A percentile compares a stretch with the other conserved stretches of the same genome.
Evolutionary conservation across 345 rosid genomes (phyloP).

Genomic region (Mercurialis annua): DNA sequence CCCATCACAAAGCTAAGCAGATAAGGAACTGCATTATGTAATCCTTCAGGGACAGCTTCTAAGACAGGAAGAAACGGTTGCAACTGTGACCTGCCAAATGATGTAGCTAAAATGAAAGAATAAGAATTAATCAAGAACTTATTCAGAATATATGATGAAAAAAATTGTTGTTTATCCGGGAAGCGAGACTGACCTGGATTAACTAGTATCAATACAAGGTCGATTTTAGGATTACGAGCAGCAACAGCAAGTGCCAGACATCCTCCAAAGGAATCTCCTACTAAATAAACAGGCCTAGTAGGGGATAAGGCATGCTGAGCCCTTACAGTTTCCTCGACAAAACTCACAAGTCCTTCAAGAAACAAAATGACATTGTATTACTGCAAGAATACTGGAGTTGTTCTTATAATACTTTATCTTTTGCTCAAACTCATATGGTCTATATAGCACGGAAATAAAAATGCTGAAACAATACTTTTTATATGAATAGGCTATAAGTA

Average conservation of each 20-base stretch:
- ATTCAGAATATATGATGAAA: conserved; percentile 9
- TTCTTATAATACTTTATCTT: too few relatives aligned
- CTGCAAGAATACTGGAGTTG: too few relatives aligned
- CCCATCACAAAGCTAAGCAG: conserved; percentile 70
- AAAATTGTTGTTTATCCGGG: background rate
- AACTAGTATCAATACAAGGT: conserved; percentile 59
- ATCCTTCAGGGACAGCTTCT: conserved; percentile 64
- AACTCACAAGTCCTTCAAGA: conserved; percentile 50
- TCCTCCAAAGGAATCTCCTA: conserved; percentile 92
- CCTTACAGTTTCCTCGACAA: conserved; percentile 60
- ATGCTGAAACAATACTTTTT: too few relatives aligned
- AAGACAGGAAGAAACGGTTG: conserved; percentile 61
- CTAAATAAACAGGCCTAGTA: conserved; percentile 68
- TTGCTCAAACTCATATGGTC: too few relatives aligned
- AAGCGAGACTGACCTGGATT: conserved; percentile 82
- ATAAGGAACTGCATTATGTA: conserved; percentile 57
- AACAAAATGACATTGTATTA: background rate
- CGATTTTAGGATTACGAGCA: conserved; percentile 61
- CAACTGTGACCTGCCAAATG: conserved; percentile 72
- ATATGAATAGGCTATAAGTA: too few relatives aligned
- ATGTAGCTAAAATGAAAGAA: conserved; percentile 53
- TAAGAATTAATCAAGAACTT: conserved; percentile 8
- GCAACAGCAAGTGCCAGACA: conserved; percentile 86
- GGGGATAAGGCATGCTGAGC: conserved; percentile 51
- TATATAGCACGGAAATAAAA: too few relatives aligned